Conservation (phyloP, 2,329 filamentous ascomycete genomes). For the Phialophora expanda region DNA sequence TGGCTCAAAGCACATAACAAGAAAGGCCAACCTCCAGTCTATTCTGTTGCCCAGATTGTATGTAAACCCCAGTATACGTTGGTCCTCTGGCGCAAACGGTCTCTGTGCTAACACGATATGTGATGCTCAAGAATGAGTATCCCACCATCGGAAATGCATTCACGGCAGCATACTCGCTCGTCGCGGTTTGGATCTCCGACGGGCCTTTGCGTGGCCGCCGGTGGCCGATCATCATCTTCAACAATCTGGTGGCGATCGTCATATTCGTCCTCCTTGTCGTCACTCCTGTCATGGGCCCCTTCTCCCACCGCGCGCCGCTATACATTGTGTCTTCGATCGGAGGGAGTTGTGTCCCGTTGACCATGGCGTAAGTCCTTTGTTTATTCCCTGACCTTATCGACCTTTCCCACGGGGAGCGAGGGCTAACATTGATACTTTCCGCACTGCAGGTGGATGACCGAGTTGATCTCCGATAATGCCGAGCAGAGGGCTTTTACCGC, state of each 20-base stretch:
- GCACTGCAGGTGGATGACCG: slow-evolving; percentile 28
- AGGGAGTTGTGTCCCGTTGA: slow-evolving; percentile 25
- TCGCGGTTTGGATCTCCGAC: slow-evolving; percentile 30
- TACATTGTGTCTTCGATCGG: slow-evolving; percentile 30
- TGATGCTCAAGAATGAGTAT: slow-evolving; percentile 25
- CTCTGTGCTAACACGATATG: background rate
- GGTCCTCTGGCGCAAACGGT: background rate
- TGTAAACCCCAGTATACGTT: background rate
- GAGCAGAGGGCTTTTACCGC: slow-evolving; percentile 33
- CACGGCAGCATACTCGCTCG: slow-evolving; percentile 24
- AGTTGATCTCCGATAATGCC: slow-evolving; percentile 31
- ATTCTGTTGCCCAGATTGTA: slow-evolving; percentile 29
- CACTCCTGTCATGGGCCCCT: slow-evolving; percentile 30
- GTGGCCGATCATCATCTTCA: slow-evolving; percentile 28
- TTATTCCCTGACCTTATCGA: background rate
- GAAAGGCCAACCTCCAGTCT: slow-evolving; percentile 28
- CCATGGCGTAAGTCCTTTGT: slow-evolving; percentile 30
- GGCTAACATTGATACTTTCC: background rate
- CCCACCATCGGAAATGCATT: slow-evolving; percentile 30
- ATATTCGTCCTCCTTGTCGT: slow-evolving; percentile 26
- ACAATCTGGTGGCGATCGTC: slow-evolving; percentile 27
- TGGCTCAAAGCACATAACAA: slow-evolving; percentile 34
- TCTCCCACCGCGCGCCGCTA: slow-evolving; percentile 28
- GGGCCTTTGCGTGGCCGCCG: slow-evolving; percentile 28
- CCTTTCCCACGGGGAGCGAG: too few relatives aligned